Percentiles rank a stretch among this genome's conserved stretches.
phyloP scores from a whole-genome alignment of 2,329 filamentous ascomycete species.

The Boeremia lycopersici region DNA sequence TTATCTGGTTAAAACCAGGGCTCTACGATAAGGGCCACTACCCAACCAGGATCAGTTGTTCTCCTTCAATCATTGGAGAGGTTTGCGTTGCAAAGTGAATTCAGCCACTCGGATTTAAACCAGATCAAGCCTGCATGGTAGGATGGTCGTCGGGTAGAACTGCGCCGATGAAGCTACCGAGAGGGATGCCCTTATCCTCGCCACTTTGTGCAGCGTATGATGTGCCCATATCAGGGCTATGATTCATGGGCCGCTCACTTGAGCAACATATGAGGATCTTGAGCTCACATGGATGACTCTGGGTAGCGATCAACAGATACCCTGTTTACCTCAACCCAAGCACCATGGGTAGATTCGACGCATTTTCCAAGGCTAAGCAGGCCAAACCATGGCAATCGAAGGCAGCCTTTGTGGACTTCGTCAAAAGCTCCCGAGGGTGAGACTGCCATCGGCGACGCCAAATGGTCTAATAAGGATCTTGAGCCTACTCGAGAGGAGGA shows the following conservation, averaged over 20 bases:
- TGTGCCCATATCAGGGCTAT: background rate
- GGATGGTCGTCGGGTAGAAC: constrained; percentile 5
- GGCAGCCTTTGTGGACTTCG: constrained; percentile 25
- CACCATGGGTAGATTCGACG: background rate
- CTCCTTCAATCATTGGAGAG: too few relatives aligned
- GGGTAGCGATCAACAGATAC: too few relatives aligned
- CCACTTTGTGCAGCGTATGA: background rate
- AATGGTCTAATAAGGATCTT: constrained; percentile 35
- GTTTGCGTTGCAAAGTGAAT: background rate
- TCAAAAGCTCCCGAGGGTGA: constrained; percentile 24
- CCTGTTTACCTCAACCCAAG: background rate
- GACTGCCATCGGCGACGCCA: constrained; percentile 21
- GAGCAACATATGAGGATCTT: constrained; percentile 1
- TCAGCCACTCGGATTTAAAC: background rate
- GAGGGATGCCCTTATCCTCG: background rate
- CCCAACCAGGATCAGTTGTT: background rate
- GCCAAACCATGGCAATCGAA: constrained; percentile 25
- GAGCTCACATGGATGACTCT: background rate
- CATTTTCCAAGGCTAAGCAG: constrained; percentile 2
- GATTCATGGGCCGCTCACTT: background rate
- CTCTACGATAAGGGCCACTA: constrained; percentile 1
- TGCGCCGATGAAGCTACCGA: constrained; percentile 1
- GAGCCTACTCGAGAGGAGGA: constrained; percentile 30
- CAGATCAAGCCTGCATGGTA: background rate
- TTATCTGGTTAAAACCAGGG: constrained; percentile 1